phyloP scores from a whole-genome alignment of 1,139 yeast genomes.

The Lodderomyces theae region DNA sequence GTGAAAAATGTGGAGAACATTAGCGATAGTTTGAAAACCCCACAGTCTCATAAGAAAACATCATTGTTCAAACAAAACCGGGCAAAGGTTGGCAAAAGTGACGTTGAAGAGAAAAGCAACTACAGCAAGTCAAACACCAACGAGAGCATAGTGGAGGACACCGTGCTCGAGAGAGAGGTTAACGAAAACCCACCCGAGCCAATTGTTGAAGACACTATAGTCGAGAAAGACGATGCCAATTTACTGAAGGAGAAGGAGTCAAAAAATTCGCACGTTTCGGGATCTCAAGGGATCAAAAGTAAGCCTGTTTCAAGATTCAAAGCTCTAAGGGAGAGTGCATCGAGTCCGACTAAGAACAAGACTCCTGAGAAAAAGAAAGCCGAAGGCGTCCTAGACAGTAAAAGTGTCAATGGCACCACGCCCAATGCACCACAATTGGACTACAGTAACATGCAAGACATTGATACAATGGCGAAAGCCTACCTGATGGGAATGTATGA shows the following conservation, averaged over 20 bases:
- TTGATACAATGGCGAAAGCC: constrained; percentile 59
- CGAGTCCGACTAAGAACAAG: neutral
- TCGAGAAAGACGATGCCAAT: constrained; percentile 4
- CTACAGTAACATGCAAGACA: constrained; percentile 31
- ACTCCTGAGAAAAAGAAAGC: neutral
- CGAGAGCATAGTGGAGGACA: constrained; percentile 8
- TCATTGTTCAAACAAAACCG: constrained; percentile 17
- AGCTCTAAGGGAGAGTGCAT: constrained; percentile 12
- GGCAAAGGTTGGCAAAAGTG: constrained; percentile 1
- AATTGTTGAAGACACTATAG: neutral
- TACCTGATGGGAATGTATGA: constrained; percentile 60
- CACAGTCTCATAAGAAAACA: constrained; percentile 15
- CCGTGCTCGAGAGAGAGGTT: constrained; percentile 9
- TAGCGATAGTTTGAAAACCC: constrained; percentile 41
- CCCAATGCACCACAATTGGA: constrained; percentile 34
- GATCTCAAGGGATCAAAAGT: neutral
- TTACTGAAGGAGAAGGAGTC: constrained; percentile 6
- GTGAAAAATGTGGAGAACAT: constrained; percentile 60
- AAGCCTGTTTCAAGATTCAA: constrained; percentile 25
- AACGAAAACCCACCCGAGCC: no score
- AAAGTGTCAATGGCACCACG: neutral
- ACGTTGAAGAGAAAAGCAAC: neutral
- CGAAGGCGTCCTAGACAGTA: neutral
- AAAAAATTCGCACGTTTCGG: neutral
- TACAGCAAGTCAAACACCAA: neutral